Conservation (phyloP, 139 green algal species). For the Micractinium conductrix region DNA sequence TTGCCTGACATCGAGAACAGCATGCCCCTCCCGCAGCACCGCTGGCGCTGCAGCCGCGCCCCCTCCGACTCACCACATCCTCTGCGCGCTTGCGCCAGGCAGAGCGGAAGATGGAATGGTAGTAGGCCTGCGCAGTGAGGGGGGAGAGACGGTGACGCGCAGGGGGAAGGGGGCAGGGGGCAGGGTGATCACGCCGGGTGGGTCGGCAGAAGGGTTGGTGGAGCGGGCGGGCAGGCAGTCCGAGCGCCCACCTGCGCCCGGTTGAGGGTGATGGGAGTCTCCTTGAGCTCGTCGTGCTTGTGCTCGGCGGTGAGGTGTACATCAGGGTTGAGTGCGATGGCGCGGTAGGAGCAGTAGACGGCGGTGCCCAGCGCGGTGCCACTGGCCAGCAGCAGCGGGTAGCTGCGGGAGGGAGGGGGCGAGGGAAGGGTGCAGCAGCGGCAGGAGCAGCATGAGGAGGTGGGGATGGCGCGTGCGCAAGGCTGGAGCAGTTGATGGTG, state of each 20-base stretch:
- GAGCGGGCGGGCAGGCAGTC: too few relatives aligned
- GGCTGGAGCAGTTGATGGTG: neutral
- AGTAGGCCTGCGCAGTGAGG: neutral
- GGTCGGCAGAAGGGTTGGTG: too few relatives aligned
- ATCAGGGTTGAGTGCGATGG: neutral
- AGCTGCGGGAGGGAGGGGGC: neutral
- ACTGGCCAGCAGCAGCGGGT: neutral
- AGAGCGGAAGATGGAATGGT: neutral
- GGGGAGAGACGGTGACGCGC: too few relatives aligned
- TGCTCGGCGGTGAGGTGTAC: neutral
- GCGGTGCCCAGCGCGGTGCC: neutral
- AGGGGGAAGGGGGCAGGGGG: too few relatives aligned
- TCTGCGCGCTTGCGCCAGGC: neutral
- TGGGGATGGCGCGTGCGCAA: too few relatives aligned
- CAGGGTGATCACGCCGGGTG: too few relatives aligned
- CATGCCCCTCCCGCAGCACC: too few relatives aligned
- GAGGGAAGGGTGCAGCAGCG: neutral
- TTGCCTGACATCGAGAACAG: too few relatives aligned
- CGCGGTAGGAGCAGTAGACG: constrained; percentile 5
- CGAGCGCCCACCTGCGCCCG: too few relatives aligned
- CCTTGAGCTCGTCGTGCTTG: constrained; percentile 4
- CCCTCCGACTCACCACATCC: too few relatives aligned
- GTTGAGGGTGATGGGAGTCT: neutral
- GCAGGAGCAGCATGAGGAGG: neutral
- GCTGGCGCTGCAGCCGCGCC: too few relatives aligned